Evolutionary conservation across 2,329 filamentous ascomycete species (phyloP).

Genomic region (Drechslera avenae): DNA sequence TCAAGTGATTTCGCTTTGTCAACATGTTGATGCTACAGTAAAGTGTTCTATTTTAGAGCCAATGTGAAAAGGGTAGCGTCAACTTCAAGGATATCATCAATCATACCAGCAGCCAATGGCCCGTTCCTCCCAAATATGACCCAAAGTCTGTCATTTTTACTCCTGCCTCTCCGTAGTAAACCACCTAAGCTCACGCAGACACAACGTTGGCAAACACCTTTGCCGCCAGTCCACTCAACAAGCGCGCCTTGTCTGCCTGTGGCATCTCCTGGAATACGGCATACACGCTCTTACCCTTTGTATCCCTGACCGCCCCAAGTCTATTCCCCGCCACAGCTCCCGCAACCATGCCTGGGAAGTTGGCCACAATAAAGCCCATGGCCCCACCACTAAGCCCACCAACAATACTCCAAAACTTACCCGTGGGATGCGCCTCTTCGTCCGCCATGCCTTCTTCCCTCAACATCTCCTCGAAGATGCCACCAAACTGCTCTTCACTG

Average conservation of each 20-base stretch:
- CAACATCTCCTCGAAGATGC: conserved; percentile 62
- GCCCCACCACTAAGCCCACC: conserved; percentile 87
- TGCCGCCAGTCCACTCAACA: conserved; percentile 82
- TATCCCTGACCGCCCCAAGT: conserved; percentile 86
- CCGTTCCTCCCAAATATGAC: too few species aligned
- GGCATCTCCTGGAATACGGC: conserved; percentile 88
- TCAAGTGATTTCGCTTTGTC: not conserved
- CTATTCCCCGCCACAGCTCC: conserved; percentile 92
- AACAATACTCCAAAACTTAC: conserved; percentile 83
- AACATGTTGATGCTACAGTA: too few species aligned
- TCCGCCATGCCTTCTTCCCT: conserved; percentile 71
- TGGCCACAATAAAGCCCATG: conserved; percentile 93
- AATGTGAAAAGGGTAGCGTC: too few species aligned
- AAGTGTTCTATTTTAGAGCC: too few species aligned
- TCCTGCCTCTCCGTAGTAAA: too few species aligned
- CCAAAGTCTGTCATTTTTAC: too few species aligned
- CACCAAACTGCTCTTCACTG: conserved; percentile 82
- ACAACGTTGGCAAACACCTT: conserved; percentile 85
- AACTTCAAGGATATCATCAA: too few species aligned
- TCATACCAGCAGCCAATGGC: too few species aligned
- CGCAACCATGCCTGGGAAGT: conserved; percentile 85
- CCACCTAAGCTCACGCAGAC: conserved; percentile 1
- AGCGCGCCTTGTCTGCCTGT: conserved; percentile 76
- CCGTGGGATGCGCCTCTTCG: conserved; percentile 63
- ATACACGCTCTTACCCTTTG: conserved; percentile 93